Percentiles rank a stretch among this genome's conserved stretches.
Conservation (phyloP, 2,329 filamentous ascomycete species). For the Scleromitrula shiraiana region DNA sequence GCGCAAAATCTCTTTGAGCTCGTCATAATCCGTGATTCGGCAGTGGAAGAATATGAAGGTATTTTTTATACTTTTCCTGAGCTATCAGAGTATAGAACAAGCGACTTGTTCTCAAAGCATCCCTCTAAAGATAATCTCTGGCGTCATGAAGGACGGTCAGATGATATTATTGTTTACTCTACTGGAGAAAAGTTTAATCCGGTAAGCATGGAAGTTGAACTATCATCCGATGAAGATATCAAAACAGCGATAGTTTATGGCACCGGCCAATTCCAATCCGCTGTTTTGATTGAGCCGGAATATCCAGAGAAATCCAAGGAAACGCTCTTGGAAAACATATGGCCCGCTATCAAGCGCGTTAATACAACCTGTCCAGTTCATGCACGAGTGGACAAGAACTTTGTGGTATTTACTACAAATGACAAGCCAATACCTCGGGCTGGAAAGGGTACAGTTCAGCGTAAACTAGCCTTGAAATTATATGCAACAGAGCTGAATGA, state of each 20-base stretch:
- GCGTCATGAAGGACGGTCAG: conserved; percentile 31
- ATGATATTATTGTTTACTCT: conserved; percentile 36
- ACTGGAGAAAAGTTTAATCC: conserved; percentile 39
- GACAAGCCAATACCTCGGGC: conserved; percentile 30
- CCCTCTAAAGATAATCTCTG: conserved; percentile 30
- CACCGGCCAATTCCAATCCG: conserved; percentile 29
- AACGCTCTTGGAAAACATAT: conserved; percentile 10
- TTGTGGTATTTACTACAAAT: conserved; percentile 25
- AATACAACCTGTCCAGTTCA: conserved; percentile 26
- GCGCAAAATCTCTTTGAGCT: conserved; percentile 22
- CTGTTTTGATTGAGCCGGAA: conserved; percentile 30
- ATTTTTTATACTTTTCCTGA: conserved; percentile 32
- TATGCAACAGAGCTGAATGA: conserved; percentile 26
- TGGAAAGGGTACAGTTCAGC: conserved; percentile 32
- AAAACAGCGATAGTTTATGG: conserved; percentile 30
- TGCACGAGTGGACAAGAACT: conserved; percentile 21
- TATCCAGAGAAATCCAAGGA: neutral
- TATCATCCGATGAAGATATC: conserved; percentile 28
- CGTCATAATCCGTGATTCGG: conserved; percentile 14
- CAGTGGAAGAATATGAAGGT: conserved; percentile 17
- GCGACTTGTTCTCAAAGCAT: conserved; percentile 33
- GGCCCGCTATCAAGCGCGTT: conserved; percentile 27
- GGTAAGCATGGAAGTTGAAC: conserved; percentile 31
- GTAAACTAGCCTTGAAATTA: conserved; percentile 23
- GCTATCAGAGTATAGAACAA: conserved; percentile 28